Base-by-base conservation (phyloP, 2,329 filamentous ascomycete species). In the Biscogniauxia marginata region DNA sequence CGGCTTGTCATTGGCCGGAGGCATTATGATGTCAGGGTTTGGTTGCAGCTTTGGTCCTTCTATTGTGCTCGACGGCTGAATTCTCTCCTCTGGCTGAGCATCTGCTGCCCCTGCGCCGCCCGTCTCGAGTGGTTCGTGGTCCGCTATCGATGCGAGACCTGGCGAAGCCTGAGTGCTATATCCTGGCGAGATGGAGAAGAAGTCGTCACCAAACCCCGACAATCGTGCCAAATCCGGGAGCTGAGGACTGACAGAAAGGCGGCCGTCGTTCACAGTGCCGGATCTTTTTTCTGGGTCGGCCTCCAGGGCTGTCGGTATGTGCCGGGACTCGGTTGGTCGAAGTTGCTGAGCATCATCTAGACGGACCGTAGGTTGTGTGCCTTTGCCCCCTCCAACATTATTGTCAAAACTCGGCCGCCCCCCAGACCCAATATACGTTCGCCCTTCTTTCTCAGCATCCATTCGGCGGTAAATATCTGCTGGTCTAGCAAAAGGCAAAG, bases 381-480 rank as follows among this genome's bases (percentile, higher is more conserved):
- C 66, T 47, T 67, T 67, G 18, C 60, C 59, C 21, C 67, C 63
- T 23, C 67, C 68, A 7, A 71, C 64, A n/a, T 75, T 65, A 20
- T 80, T 79, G 61, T 87, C 84, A 56, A 84, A 67, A 60, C 80
- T 85, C 4, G 83, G 81, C 51, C 83, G 76, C 19, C 78, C 74
- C n/a, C n/a, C n/a, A 8, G 82, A 82, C 1, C 88, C 86, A 55
- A 83, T 71, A 1, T 83, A 84, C 54, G 78, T 77, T 39, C 80
- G 74, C 62, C 83, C 79, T 62, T 83, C 78, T 52, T 79, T 80
- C 61, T 90, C 88, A 62, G 90, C 87, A 52, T 84, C 84, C 70
- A 88, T 79, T 5, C 88, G 84, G 66, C 83, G 87, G 70, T 93
- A 93, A 45, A 93, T 87, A 63, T 96, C 90, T 11, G 88, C 83